Evolutionary conservation across 805 yeast species (phyloP).

Genomic region (Pichia manshurica): DNA sequence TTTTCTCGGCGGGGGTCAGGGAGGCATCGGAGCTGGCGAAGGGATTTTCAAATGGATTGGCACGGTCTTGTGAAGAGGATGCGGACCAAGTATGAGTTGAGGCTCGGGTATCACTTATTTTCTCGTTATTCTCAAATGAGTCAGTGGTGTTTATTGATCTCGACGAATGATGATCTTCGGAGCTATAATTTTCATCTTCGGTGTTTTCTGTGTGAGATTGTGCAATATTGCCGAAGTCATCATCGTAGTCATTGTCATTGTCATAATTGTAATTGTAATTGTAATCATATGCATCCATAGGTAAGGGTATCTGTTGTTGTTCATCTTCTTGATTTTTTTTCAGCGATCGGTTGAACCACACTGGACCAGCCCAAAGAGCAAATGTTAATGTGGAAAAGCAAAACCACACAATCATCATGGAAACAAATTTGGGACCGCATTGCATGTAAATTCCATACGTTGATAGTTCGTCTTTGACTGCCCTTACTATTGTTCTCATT

Average conservation of each 20-base stretch:
- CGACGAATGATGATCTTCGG: neutral
- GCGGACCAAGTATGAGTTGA: neutral
- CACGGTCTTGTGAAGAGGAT: neutral
- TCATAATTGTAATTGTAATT: slow-evolving; percentile 8
- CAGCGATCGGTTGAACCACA: slow-evolving; percentile 51
- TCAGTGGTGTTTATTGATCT: neutral
- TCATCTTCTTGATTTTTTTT: neutral
- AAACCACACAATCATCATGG: slow-evolving; percentile 28
- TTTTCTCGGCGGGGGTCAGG: too few relatives aligned
- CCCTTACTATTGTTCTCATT: slow-evolving; percentile 21
- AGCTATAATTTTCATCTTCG: neutral
- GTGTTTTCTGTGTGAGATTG: too few relatives aligned
- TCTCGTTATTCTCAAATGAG: neutral
- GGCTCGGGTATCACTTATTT: neutral
- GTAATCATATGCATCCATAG: slow-evolving; percentile 6
- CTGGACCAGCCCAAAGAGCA: slow-evolving; percentile 36
- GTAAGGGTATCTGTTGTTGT: slow-evolving; percentile 6
- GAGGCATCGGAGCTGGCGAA: neutral
- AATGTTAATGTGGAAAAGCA: slow-evolving; percentile 28
- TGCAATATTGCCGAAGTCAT: neutral
- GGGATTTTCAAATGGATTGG: neutral
- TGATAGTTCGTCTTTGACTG: slow-evolving; percentile 32
- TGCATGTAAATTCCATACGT: slow-evolving; percentile 42
- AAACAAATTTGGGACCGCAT: slow-evolving; percentile 37
- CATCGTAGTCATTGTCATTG: neutral